phyloP scores from a whole-genome alignment of 805 yeast genomes.

The Candida krabiensis region DNA sequence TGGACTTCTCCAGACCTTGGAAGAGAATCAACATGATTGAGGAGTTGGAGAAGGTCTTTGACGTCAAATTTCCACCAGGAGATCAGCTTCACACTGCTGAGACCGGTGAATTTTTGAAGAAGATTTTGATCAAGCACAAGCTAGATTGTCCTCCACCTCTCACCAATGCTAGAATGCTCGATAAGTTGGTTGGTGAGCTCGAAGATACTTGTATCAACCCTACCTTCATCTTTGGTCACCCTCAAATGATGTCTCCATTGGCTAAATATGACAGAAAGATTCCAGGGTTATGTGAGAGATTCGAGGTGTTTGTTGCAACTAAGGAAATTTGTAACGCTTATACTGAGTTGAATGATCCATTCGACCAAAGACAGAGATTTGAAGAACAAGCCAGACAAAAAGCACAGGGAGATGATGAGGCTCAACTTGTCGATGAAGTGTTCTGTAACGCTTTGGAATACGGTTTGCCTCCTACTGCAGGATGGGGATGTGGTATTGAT shows the following conservation, averaged over 20 bases:
- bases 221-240: constrained; percentile 97
- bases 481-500: constrained; percentile 99
- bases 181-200: constrained; percentile 94
- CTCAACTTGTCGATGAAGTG: constrained; percentile 92
- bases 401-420: constrained; percentile 99
- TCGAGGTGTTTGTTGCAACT: constrained; percentile 97
- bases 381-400: constrained; percentile 99
- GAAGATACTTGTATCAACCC: constrained; percentile 96
- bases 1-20: constrained; percentile 97
- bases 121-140: constrained; percentile 72
- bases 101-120: constrained; percentile 87
- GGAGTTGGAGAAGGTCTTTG: constrained; percentile 83
- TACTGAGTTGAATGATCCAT: constrained; percentile 98
- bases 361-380: constrained; percentile 95
- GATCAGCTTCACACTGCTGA: constrained; percentile 92
- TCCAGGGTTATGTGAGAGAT: constrained; percentile 97
- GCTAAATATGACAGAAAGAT: constrained; percentile 92
- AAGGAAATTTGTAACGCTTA: constrained; percentile 98
- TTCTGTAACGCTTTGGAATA: constrained; percentile 97
- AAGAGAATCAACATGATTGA: constrained; percentile 97
- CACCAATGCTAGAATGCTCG: constrained; percentile 98
- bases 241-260: constrained; percentile 99
- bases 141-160: constrained; percentile 86
- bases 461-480: constrained; percentile 99
- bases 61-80: constrained; percentile 93